Conservation (phyloP, 352 stramenopile species). For the Blastocystis sp. region DNA sequence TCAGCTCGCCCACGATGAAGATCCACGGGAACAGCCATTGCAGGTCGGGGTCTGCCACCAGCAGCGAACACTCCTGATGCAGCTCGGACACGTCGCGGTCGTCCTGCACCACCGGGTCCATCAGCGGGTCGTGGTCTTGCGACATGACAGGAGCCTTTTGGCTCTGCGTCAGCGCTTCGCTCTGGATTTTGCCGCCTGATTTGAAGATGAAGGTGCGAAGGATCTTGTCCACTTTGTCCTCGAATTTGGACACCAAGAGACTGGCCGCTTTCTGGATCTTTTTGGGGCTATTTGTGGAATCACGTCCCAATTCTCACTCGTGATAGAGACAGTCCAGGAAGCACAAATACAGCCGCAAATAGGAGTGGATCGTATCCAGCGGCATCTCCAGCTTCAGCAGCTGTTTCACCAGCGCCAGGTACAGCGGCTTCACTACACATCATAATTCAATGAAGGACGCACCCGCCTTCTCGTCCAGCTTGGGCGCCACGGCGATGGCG, state of each 20-base stretch:
- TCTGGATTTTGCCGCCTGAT: constrained; percentile 32
- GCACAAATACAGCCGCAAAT: constrained; percentile 39
- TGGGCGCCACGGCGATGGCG: constrained; percentile 1
- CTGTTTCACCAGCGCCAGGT: constrained; percentile 14
- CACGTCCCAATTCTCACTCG: neutral
- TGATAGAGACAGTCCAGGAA: constrained; percentile 24
- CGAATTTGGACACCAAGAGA: constrained; percentile 17
- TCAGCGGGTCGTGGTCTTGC: constrained; percentile 11
- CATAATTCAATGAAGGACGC: neutral
- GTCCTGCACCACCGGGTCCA: neutral
- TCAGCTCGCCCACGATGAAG: constrained; percentile 54
- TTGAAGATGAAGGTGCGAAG: constrained; percentile 56
- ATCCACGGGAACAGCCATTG: constrained; percentile 57
- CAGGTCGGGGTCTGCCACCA: constrained; percentile 37
- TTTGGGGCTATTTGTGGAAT: neutral
- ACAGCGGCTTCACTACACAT: constrained; percentile 36
- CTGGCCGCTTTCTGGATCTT: constrained; percentile 66
- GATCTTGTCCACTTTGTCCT: constrained; percentile 48
- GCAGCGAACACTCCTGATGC: constrained; percentile 26
- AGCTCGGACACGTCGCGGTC: constrained; percentile 17
- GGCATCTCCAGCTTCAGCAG: constrained; percentile 56
- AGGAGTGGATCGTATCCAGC: constrained; percentile 43
- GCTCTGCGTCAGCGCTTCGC: neutral
- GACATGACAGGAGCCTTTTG: neutral
- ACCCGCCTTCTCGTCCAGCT: constrained; percentile 12